These are phyloP conservation scores for Leccinum arenicola DNA, from an alignment of 768 basidiomycete species.

Conservation along the genomic window DNA sequence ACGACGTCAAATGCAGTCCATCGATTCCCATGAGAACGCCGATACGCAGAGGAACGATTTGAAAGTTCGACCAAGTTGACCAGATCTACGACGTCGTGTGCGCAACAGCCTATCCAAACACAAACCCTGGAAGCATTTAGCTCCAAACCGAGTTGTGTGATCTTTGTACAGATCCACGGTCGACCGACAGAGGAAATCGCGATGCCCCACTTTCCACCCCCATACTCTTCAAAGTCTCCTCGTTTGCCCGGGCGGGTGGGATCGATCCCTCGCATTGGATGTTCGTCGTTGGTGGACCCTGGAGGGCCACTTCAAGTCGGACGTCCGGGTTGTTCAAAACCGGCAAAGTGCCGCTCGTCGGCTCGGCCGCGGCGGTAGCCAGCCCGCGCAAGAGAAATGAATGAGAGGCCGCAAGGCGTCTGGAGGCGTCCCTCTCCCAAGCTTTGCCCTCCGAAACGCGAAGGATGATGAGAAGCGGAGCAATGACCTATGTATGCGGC, in stretches of 20 bases:
- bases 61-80: neutral
- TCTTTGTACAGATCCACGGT: neutral
- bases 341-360: neutral
- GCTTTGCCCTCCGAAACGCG: constrained; percentile 47
- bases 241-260: neutral
- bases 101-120: neutral
- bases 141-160: neutral
- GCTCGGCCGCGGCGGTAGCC: neutral
- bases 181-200: neutral
- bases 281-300: neutral
- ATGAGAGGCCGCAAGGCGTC: neutral
- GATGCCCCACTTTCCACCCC: neutral
- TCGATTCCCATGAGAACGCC: too few relatives aligned
- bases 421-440: constrained; percentile 31
- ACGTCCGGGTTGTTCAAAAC: constrained; percentile 4
- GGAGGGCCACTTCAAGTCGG: constrained; percentile 14
- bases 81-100: neutral
- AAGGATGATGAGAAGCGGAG: constrained; percentile 46
- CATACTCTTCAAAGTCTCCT: neutral
- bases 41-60: neutral
- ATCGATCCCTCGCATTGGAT: neutral
- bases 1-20: too few relatives aligned
- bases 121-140: neutral
- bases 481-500: constrained; percentile 34
- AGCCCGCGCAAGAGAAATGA: constrained; percentile 13